Evolutionary conservation across 306 rosid species (phyloP), one percentile per base, ranked within the genome.

Genomic region (Abrus pulchellus): DNA sequence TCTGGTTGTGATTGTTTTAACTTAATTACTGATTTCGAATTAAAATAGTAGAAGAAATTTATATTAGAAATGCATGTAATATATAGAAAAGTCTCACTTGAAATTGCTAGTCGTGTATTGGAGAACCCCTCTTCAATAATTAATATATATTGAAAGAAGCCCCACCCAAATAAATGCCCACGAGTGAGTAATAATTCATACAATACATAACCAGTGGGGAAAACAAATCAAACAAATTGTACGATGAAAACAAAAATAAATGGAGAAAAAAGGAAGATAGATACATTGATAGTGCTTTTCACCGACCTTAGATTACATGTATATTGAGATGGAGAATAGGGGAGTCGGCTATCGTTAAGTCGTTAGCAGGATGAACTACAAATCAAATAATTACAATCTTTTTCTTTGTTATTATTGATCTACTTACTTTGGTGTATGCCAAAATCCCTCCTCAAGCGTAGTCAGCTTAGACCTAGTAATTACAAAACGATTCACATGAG

Each of bases 291-390:
- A 56, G 76, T 81, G 88, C 86, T 84, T 88, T 83, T 87, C 94
- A 89, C 86, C 90, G 84, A 88, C 89, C 92, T 84, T 89, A 79
- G 4, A 36, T 36, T 36, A 8, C 85, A 88, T 83, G 88, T 50
- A 88, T 49, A 78, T 68, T 77, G 87, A 81, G 27, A 20, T 20
- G 20, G 20, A 20, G 20, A 20, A 20, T 20, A 20, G 40, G 40
- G 40, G 40, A 2, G 40, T 2, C 4, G 40, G 4, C 3, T 36
- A 36, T 36, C 3, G 40, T 36, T 36, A 36, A 36, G 40, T 36
- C 3, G 40, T 36, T 36, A 36, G 40, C 4, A 36, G 2, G 40
- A 36, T 36, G 4, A 2, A 36, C 40, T 36, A 36, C 4, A 36
- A 2, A 36, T 36, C 40, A 36, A 36, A 36, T 55, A 27, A 20